These are phyloP conservation scores for Suillus alpinus DNA, from an alignment of 768 basidiomycete species.

Conservation along the genomic window DNA sequence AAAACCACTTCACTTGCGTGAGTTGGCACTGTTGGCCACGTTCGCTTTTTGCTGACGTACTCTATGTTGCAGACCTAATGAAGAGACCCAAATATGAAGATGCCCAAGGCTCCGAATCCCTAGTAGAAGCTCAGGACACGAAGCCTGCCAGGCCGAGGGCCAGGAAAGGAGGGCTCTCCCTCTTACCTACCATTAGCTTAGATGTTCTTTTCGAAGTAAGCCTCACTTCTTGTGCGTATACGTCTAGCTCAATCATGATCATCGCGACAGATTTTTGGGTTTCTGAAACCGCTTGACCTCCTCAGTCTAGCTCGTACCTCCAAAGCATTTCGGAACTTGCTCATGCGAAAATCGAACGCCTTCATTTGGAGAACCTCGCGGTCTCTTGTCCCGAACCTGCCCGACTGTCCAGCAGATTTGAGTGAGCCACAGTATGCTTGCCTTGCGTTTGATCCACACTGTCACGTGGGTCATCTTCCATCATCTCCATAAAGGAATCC, in stretches of 20 bases:
- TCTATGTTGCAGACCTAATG: neutral
- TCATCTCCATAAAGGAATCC: conserved; percentile 1
- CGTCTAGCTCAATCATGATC: neutral
- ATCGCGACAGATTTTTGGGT: conserved; percentile 38
- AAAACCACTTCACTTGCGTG: conserved; percentile 1
- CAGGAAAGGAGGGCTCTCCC: conserved; percentile 10
- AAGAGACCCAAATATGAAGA: conserved; percentile 1
- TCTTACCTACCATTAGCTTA: conserved; percentile 35
- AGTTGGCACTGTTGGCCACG: neutral
- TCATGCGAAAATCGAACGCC: conserved; percentile 31
- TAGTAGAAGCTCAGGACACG: neutral
- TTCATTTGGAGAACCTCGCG: conserved; percentile 34
- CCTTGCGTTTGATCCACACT: conserved; percentile 46
- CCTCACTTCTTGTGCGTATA: neutral
- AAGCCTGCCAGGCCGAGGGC: neutral
- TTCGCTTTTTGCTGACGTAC: neutral
- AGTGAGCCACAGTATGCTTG: conserved; percentile 49
- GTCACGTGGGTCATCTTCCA: conserved; percentile 16
- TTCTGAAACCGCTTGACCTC: conserved; percentile 44
- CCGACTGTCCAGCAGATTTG: conserved; percentile 45
- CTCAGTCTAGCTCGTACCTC: conserved; percentile 44
- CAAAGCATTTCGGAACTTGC: conserved; percentile 37
- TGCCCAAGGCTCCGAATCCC: neutral
- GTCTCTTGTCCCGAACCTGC: conserved; percentile 37
- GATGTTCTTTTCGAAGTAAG: conserved; percentile 28